Conservation (phyloP, 192 early-diverging fungal species). For the Mortierella hygrophila region DNA sequence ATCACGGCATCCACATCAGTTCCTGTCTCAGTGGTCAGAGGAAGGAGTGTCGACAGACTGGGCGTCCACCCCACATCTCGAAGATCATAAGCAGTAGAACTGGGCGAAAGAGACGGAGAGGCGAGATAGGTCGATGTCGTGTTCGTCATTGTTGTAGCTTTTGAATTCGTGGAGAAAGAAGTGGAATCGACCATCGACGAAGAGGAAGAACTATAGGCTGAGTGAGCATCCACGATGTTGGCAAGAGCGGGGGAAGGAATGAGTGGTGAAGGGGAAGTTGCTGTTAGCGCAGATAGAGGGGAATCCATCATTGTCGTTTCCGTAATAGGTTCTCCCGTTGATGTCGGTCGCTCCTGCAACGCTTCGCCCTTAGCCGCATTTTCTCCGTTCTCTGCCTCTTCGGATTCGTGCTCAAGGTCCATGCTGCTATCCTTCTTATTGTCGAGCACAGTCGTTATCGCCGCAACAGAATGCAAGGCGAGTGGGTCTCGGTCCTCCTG, state of each 20-base stretch:
- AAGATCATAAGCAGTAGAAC: neutral
- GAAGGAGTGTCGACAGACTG: neutral
- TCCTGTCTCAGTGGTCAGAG: neutral
- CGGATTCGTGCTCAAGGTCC: neutral
- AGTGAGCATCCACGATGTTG: neutral
- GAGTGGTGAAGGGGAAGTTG: neutral
- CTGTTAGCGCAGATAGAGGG: neutral
- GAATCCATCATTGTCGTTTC: neutral
- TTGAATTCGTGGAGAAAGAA: neutral
- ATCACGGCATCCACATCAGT: slow-evolving; percentile 14
- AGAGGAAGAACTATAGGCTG: slow-evolving; percentile 1
- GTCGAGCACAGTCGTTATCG: neutral
- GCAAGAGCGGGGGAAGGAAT: neutral
- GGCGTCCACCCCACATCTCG: neutral
- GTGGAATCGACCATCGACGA: neutral
- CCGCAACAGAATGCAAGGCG: slow-evolving; percentile 19
- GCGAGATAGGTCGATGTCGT: slow-evolving; percentile 11
- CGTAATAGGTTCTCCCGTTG: neutral
- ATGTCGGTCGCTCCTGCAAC: neutral
- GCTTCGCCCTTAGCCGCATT: neutral
- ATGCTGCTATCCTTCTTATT: neutral
- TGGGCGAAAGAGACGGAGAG: slow-evolving; percentile 28
- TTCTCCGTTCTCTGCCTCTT: neutral
- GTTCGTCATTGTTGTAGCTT: neutral
- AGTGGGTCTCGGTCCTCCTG: slow-evolving; percentile 51